phyloP scores from a whole-genome alignment of 1,284 basidiomycete species.

The Somion occarium region DNA sequence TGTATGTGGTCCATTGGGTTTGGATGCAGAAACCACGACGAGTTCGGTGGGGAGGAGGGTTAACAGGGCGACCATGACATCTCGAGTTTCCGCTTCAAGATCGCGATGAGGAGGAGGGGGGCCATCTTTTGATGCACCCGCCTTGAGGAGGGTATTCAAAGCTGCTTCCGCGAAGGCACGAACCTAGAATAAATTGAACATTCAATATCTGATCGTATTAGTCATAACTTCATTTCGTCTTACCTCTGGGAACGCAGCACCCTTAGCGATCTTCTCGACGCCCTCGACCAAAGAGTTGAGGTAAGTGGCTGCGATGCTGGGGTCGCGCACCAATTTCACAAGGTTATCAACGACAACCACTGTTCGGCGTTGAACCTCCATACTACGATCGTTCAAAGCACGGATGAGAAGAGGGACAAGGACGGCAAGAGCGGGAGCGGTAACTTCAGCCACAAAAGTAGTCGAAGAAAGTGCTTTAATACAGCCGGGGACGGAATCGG shows the following conservation, averaged over 20 bases:
- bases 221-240: too few relatives aligned
- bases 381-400: constrained; percentile 93
- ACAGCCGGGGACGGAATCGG: constrained; percentile 83
- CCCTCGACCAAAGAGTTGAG: constrained; percentile 87
- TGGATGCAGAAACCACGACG: constrained; percentile 34
- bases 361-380: constrained; percentile 86
- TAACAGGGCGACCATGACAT: constrained; percentile 52
- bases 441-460: constrained; percentile 97
- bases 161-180: constrained; percentile 87
- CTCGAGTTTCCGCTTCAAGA: constrained; percentile 54
- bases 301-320: constrained; percentile 86
- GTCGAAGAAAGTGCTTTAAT: constrained; percentile 95
- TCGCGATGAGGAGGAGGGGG: constrained; percentile 66
- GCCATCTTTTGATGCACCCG: constrained; percentile 74
- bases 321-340: constrained; percentile 95
- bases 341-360: constrained; percentile 96
- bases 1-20: constrained; percentile 43
- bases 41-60: constrained; percentile 55
- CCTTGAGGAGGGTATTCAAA: constrained; percentile 69
- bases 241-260: constrained; percentile 95
- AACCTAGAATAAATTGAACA: constrained; percentile 43
- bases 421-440: constrained; percentile 92
- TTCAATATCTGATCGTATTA: too few relatives aligned
- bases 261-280: constrained; percentile 86
- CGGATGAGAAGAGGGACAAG: constrained; percentile 91